Conservation (phyloP, 768 basidiomycete species). For the Tylopilus sp. region DNA sequence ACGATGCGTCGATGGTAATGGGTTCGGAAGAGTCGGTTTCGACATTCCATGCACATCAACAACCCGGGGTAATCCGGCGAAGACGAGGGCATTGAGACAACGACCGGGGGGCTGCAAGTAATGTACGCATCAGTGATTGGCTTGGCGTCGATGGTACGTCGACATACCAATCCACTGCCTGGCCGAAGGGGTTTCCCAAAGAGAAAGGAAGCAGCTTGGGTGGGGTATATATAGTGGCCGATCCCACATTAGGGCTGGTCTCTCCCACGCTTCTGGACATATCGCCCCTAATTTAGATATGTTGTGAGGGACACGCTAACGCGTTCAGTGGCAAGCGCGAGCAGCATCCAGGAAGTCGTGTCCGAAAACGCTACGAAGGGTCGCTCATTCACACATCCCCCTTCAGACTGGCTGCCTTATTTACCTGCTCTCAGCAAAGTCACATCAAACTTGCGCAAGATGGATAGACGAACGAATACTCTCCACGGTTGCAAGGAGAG, state of each 20-base stretch:
- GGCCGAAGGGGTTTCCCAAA: constrained; percentile 35
- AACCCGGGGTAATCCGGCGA: not conserved
- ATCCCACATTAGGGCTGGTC: constrained; percentile 29
- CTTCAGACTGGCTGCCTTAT: no score
- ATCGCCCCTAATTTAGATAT: no score
- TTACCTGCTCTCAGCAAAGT: no score
- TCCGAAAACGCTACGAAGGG: no score
- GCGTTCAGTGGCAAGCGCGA: no score
- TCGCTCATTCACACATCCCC: no score
- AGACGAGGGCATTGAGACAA: constrained; percentile 16
- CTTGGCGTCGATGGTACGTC: not conserved
- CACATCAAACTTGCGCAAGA: no score
- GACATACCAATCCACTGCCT: constrained; percentile 14
- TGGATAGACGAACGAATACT: no score
- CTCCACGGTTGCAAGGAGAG: no score
- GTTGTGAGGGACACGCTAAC: no score
- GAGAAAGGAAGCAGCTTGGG: not conserved
- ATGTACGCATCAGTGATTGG: constrained; percentile 3
- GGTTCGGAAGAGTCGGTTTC: constrained; percentile 4
- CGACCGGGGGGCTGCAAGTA: constrained; percentile 14
- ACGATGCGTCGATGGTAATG: constrained; percentile 10
- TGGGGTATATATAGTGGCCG: constrained; percentile 11
- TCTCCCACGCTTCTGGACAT: constrained; percentile 21
- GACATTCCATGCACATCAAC: constrained; percentile 15
- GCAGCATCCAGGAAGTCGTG: no score